Conservation (phyloP, 164 flowering plant species). For the Echeveria elegans region DNA sequence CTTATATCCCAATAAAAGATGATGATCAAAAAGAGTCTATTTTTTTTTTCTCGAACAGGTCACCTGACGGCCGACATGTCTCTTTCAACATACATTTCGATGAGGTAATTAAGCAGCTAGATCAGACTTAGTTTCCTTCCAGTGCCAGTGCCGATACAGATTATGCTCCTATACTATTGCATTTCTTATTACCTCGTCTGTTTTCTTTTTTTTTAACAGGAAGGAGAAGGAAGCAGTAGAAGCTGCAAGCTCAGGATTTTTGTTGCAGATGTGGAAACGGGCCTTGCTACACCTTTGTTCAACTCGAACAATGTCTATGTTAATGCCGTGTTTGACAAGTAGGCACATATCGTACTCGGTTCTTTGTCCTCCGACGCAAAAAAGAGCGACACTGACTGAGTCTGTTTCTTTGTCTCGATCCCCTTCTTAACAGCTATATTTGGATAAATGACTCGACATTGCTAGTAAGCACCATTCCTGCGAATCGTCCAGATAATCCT, state of each 20-base stretch:
- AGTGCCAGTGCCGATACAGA: too few species aligned
- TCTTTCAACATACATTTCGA: constrained; percentile 71
- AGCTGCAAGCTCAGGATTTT: constrained; percentile 67
- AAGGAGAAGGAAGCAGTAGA: constrained; percentile 21
- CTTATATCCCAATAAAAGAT: too few species aligned
- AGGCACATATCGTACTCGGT: constrained; percentile 11
- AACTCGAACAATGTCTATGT: constrained; percentile 54
- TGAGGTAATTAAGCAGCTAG: constrained; percentile 47
- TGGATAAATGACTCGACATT: constrained; percentile 82
- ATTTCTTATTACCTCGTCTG: too few species aligned
- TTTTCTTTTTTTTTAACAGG: constrained; percentile 26
- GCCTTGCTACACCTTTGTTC: constrained; percentile 70
- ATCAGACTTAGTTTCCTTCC: too few species aligned
- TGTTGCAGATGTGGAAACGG: constrained; percentile 89
- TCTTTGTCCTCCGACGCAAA: too few species aligned
- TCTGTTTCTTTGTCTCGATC: not conserved
- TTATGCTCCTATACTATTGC: too few species aligned
- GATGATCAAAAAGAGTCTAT: too few species aligned
- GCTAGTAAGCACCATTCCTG: constrained; percentile 79
- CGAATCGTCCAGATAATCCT: constrained; percentile 56
- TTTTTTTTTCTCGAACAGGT: constrained; percentile 28
- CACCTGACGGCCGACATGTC: constrained; percentile 72
- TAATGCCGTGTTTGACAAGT: constrained; percentile 92
- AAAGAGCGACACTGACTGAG: not conserved
- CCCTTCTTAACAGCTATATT: constrained; percentile 43